Conservation (phyloP, 441 rosid species). For the Cnidoscolus chayamansa region DNA sequence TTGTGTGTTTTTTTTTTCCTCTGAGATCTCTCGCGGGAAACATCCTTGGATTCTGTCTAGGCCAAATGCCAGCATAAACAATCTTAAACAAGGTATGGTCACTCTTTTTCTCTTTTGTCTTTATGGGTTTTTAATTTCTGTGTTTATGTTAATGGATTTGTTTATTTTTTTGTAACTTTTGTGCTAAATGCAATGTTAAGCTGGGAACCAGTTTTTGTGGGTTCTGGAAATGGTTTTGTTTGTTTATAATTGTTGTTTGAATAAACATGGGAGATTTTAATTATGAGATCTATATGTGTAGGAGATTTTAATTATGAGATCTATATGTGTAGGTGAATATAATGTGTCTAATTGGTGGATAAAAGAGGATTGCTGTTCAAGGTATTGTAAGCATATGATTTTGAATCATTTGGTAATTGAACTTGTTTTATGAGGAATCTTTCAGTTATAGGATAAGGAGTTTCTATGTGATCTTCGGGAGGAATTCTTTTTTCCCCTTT, state of each 20-base stretch:
- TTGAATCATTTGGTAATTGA: neutral
- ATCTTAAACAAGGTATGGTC: conserved; percentile 27
- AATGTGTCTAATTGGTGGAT: neutral
- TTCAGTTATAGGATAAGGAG: neutral
- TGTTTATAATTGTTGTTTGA: neutral
- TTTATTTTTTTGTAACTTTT: conserved; percentile 12
- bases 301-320: neutral
- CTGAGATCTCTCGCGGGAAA: neutral
- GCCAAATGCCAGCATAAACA: neutral
- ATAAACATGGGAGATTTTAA: neutral
- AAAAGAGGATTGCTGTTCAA: conserved; percentile 11
- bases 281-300: neutral
- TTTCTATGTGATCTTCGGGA: conserved; percentile 11
- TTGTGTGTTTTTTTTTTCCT: neutral
- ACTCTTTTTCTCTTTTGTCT: neutral
- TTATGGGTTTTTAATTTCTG: neutral
- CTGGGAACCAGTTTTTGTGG: neutral
- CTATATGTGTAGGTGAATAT: neutral
- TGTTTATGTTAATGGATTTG: neutral
- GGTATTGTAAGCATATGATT: neutral
- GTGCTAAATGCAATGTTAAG: conserved; percentile 24
- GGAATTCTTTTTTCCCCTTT: neutral
- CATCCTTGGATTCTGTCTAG: neutral
- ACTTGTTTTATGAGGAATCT: neutral
- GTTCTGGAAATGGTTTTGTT: neutral